phyloP scores from a whole-genome alignment of 1,139 yeast species.

The Magnusiomyces magnusii region DNA sequence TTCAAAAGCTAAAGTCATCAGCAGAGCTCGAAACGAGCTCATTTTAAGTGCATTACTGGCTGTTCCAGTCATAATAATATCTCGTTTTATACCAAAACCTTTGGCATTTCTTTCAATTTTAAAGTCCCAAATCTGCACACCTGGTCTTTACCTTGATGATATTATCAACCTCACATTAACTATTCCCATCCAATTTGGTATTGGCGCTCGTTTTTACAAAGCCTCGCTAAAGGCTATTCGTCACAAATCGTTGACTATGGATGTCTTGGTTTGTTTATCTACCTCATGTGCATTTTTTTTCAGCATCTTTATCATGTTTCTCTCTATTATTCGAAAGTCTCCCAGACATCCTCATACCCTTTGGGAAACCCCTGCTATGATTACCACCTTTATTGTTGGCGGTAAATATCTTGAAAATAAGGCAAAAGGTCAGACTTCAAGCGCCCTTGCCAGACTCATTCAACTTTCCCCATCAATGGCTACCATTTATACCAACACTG shows the following conservation, averaged over 20 bases:
- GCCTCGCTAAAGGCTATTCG: constrained; percentile 57
- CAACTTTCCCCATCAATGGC: constrained; percentile 78
- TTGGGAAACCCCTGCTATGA: constrained; percentile 84
- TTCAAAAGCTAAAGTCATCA: constrained; percentile 62
- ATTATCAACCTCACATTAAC: constrained; percentile 56
- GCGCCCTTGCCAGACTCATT: constrained; percentile 73
- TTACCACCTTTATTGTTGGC: constrained; percentile 70
- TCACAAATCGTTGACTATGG: constrained; percentile 90
- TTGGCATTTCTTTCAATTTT: constrained; percentile 25
- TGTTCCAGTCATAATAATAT: constrained; percentile 52
- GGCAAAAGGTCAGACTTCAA: constrained; percentile 91
- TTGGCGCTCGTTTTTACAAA: constrained; percentile 56
- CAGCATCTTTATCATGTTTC: constrained; percentile 53
- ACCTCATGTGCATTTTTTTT: constrained; percentile 72
- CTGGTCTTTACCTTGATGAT: constrained; percentile 39
- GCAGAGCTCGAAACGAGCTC: constrained; percentile 57
- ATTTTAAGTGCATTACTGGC: constrained; percentile 48
- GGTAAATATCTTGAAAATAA: constrained; percentile 89
- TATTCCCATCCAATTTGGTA: constrained; percentile 58
- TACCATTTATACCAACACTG: constrained; percentile 38
- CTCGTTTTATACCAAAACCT: constrained; percentile 41
- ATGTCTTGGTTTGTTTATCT: constrained; percentile 77
- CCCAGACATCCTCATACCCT: constrained; percentile 52
- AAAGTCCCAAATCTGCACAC: constrained; percentile 22
- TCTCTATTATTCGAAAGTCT: constrained; percentile 34